These are phyloP conservation scores for Dentipellis fragilis DNA, from an alignment of 768 basidiomycete species.

Conservation along the genomic window DNA sequence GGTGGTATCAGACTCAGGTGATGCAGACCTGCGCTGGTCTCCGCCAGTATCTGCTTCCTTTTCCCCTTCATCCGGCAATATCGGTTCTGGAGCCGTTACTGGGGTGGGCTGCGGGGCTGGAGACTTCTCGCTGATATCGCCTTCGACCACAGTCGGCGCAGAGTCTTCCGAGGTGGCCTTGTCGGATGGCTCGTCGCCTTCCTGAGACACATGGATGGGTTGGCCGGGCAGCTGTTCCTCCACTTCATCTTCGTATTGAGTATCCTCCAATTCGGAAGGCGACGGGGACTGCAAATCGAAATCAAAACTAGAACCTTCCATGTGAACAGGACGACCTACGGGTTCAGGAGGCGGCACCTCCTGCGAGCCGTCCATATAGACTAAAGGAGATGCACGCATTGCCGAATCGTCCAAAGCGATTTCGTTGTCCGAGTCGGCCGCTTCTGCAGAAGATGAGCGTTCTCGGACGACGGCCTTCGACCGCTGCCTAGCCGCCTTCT, in stretches of 20 bases:
- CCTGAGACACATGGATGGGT: background rate
- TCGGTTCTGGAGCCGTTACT: too few relatives aligned
- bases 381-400: background rate
- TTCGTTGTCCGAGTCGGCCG: slow-evolving; percentile 3
- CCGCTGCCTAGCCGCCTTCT: background rate
- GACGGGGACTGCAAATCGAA: background rate
- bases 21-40: background rate
- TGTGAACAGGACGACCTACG: background rate
- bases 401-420: background rate
- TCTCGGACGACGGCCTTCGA: background rate
- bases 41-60: background rate
- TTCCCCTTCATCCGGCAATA: too few relatives aligned
- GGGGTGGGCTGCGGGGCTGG: background rate
- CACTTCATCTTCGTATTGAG: background rate
- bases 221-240: background rate
- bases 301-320: background rate
- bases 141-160: background rate
- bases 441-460: slow-evolving; percentile 1
- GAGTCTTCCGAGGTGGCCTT: background rate
- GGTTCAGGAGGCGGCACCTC: background rate
- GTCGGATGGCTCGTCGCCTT: background rate
- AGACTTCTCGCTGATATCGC: background rate
- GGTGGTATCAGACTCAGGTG: background rate
- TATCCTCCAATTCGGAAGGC: background rate
- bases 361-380: slow-evolving; percentile 9